Evolutionary conservation across 1,284 basidiomycete genomes (phyloP), one percentile per base, ranked within the genome.

Genomic region (Microbotryomycetes sp.): DNA sequence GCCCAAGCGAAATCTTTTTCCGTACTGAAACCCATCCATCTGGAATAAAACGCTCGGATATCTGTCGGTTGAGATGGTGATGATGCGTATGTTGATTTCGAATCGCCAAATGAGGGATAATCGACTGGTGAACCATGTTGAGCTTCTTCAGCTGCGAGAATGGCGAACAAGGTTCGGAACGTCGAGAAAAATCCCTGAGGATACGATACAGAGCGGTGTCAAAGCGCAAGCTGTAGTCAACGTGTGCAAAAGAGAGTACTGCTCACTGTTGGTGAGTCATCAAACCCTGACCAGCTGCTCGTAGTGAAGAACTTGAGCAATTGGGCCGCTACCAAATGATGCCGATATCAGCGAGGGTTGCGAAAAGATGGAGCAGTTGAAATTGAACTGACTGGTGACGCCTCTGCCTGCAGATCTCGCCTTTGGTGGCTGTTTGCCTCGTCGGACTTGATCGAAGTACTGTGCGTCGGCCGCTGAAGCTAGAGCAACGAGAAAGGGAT

Each of bases 1-100:
- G 81, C 81, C 92, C 94, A 97, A 1, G 82, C 80, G 73, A 99
- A 98, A 58, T 88, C 86, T 75, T 98, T 98, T 56, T 83, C 81
- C 0, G 92, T 92, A 1, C 83, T 79, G 74, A 98, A 98, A 71
- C 89, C 89, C 23, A 82, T 78, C 91, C 92, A 99, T 14, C 82
- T 82, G 30, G 81, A 82, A 76, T 98, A 99, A 74, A 99, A 99
- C 50, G 70, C 60, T 30, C 71, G 74, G 9, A 74, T 68, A 22
- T 71, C 54, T 50, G 29, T 62, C 49, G 36, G 32, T 25, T 5
- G 50, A 15, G 30, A 22, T 5, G 57, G 59, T 48, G 29, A 30
- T 6, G 51, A 59, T 22, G 50, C 78, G 86, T 84, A 97, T 0
- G 83, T 76, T 79, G 90, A 93, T 2, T 81, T 80, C 0, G 88